A percentile compares a stretch with the other conserved stretches of the same genome.
Conservation (phyloP, 1,139 yeast species). For the Diutina sp. region DNA sequence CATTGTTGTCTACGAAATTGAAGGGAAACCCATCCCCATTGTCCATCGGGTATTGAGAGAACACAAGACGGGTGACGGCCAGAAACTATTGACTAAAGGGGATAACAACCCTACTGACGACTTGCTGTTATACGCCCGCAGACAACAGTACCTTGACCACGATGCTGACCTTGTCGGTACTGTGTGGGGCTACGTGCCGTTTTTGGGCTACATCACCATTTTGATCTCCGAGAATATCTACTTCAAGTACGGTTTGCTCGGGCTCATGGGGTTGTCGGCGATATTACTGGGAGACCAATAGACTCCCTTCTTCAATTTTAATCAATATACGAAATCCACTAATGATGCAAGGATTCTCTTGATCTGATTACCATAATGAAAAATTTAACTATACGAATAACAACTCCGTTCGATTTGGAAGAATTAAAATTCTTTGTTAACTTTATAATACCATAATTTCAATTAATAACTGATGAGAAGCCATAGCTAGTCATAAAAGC, state of each 20-base stretch:
- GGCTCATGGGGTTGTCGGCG: constrained; percentile 49
- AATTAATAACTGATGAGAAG: too few relatives aligned
- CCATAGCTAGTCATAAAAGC: too few relatives aligned
- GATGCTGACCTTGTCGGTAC: constrained; percentile 75
- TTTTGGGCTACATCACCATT: constrained; percentile 83
- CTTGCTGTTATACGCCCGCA: constrained; percentile 67
- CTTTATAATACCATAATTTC: too few relatives aligned
- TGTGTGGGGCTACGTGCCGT: constrained; percentile 87
- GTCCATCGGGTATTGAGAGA: constrained; percentile 91
- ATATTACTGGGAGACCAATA: constrained; percentile 31
- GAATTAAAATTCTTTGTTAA: too few relatives aligned
- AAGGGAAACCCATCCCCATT: constrained; percentile 76
- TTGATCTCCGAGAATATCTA: constrained; percentile 81
- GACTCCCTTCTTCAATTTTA: too few relatives aligned
- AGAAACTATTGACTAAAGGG: constrained; percentile 82
- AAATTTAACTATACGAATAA: too few relatives aligned
- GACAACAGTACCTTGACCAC: constrained; percentile 66
- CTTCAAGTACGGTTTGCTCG: constrained; percentile 60
- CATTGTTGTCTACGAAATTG: constrained; percentile 85
- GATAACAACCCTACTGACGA: constrained; percentile 94
- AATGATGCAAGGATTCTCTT: too few relatives aligned
- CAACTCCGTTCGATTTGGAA: too few relatives aligned
- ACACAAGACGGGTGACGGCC: constrained; percentile 48
- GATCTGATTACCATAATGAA: too few relatives aligned
- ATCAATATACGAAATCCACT: background rate